Base-by-base conservation (phyloP, 129 eudicot species). In the Glebionis coronaria region DNA sequence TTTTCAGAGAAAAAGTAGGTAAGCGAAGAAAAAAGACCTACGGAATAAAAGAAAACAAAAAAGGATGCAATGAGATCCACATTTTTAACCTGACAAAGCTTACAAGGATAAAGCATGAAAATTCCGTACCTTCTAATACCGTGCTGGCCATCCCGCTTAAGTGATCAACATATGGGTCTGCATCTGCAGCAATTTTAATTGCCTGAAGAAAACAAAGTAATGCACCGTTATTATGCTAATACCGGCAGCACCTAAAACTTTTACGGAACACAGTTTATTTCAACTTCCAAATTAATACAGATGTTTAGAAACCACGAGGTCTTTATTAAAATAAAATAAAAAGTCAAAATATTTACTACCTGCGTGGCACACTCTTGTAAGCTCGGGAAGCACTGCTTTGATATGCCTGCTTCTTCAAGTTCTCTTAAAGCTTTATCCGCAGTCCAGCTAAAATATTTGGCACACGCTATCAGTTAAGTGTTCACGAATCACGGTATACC, bases 331-430 rank as follows among this genome's bases (percentile, higher is more conserved):
- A 50, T 25, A 19, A 61, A 47, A 38, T 61, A 61, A 11, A n/a
- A n/a, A n/a, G n/a, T n/a, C n/a, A n/a, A n/a, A n/a, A n/a, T n/a
- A n/a, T n/a, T n/a, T n/a, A n/a, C n/a, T n/a, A 93, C 99, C 95
- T 81, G 81, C 54, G 78, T 74, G 52, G 90, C 99, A 79, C 97
- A 93, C 38, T 88, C 90, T 70, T 73, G 90, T 81, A 93, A 76
- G 71, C 69, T 86, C 23, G 92, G 81, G 63, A 93, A 93, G 76
- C 85, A 82, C 80, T 86, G 91, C 72, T 69, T 76, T 67, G 97
- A 71, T 55, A 93, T 79, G 81, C 79, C 84, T 65, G 97, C 99
- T 78, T 88, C 99, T 72, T 89, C 74, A 42, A 93, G 92, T 88
- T 93, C 99, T 71, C 73, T 84, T 51, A 79, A 70, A 73, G 97